phyloP scores from a whole-genome alignment of 78 protist species.

The Dictyostelium brefeldianum region DNA sequence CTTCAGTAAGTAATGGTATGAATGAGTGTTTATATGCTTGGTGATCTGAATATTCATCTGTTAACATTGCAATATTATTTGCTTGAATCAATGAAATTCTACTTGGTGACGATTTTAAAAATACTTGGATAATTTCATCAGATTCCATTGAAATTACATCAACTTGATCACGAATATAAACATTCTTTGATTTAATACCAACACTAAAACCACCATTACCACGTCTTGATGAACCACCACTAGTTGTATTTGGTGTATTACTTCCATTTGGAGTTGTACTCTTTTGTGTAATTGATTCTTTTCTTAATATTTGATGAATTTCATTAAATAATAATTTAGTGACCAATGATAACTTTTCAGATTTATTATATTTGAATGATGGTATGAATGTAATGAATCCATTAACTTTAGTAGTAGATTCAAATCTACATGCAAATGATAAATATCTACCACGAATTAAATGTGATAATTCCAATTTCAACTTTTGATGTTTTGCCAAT shows the following conservation, averaged over 20 bases:
- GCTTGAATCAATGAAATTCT: constrained; percentile 8
- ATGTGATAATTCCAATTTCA: not conserved
- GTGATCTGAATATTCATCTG: not conserved
- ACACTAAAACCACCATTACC: not conserved
- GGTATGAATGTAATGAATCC: not conserved
- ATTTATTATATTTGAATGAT: not conserved
- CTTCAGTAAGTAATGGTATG: not conserved
- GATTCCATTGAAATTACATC: not conserved
- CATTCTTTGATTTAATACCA: not conserved
- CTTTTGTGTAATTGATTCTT: not conserved
- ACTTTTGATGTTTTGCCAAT: not conserved
- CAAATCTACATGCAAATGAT: not conserved
- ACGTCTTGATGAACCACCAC: not conserved
- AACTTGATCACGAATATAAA: not conserved
- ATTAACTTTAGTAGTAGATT: not conserved
- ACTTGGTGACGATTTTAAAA: not conserved
- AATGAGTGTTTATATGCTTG: not conserved
- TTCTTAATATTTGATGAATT: not conserved
- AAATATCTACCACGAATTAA: not conserved
- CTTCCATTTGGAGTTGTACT: not conserved
- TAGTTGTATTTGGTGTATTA: not conserved
- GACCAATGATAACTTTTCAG: not conserved
- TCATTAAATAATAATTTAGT: not conserved
- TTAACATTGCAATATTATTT: not conserved
- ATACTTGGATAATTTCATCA: not conserved